Evolutionary conservation across 495 filamentous ascomycete species (phyloP).

Genomic region (Aspergillus sclerotiicarbonarius): DNA sequence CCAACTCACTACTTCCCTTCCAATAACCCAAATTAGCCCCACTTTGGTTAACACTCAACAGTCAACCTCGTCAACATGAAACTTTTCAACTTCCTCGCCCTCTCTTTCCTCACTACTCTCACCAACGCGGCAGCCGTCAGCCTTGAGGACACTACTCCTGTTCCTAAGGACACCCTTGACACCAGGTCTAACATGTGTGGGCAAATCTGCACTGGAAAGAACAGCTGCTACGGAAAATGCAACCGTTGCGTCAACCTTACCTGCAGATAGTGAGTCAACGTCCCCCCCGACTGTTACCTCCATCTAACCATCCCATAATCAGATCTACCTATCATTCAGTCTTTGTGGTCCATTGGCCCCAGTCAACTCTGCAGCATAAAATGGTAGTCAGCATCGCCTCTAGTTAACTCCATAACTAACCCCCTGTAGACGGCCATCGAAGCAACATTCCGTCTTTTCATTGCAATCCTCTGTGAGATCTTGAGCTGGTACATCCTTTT

Average conservation of each 20-base stretch:
- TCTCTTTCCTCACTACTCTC: background rate
- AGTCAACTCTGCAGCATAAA: too few species aligned
- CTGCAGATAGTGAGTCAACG: background rate
- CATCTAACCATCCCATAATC: too few species aligned
- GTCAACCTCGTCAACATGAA: slow-evolving; percentile 5
- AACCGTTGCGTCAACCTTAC: background rate
- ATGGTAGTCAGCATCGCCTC: too few species aligned
- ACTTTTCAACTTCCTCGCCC: slow-evolving; percentile 6
- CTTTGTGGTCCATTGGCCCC: too few species aligned
- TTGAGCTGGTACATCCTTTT: too few species aligned
- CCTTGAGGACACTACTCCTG: background rate
- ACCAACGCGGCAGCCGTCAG: background rate
- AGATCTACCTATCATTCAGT: too few species aligned
- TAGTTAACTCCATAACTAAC: too few species aligned
- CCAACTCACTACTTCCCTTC: background rate
- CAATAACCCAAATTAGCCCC: background rate
- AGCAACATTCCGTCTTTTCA: too few species aligned
- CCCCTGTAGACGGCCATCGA: too few species aligned
- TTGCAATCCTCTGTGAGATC: too few species aligned
- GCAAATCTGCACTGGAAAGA: background rate
- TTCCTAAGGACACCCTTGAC: background rate
- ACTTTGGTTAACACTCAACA: background rate
- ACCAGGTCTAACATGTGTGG: background rate
- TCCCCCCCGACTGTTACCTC: too few species aligned
- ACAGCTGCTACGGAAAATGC: slow-evolving; percentile 2